Percentiles rank a stretch among this genome's conserved stretches.
phyloP scores from a whole-genome alignment of 257 asterid species.

The Echites panduratus region DNA sequence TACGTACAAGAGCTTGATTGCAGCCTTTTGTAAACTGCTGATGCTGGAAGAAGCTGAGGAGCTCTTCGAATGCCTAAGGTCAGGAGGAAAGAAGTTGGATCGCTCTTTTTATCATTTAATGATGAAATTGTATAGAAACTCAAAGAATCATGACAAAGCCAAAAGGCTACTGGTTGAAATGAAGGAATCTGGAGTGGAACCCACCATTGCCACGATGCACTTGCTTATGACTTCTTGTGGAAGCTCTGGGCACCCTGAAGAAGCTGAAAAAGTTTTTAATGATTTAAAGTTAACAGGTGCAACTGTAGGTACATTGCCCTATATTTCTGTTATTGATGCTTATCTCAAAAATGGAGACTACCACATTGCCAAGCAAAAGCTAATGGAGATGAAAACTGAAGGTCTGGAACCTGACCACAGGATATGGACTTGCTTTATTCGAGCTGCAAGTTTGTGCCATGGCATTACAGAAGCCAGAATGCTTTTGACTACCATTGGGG shows the following conservation, averaged over 20 bases:
- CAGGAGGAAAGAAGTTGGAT: constrained; percentile 53
- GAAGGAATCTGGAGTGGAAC: constrained; percentile 89
- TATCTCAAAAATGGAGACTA: constrained; percentile 80
- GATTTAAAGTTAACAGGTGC: constrained; percentile 51
- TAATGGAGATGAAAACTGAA: constrained; percentile 58
- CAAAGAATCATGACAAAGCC: constrained; percentile 66
- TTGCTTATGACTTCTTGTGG: constrained; percentile 92
- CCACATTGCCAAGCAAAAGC: constrained; percentile 61
- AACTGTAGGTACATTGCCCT: constrained; percentile 58
- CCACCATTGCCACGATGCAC: constrained; percentile 86
- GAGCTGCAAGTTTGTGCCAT: constrained; percentile 77
- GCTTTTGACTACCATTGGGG: constrained; percentile 63
- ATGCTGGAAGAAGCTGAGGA: constrained; percentile 87
- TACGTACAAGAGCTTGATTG: constrained; percentile 86
- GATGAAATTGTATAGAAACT: constrained; percentile 91
- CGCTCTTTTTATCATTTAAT: constrained; percentile 90
- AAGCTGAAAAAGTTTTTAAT: constrained; percentile 86
- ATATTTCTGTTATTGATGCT: constrained; percentile 84
- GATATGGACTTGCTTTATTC: constrained; percentile 83
- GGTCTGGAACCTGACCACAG: constrained; percentile 81
- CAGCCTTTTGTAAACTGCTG: constrained; percentile 70
- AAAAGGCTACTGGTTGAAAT: constrained; percentile 61
- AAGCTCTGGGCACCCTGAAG: constrained; percentile 84
- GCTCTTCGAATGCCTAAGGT: constrained; percentile 54
- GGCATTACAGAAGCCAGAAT: constrained; percentile 39